Base-by-base conservation (phyloP, 2,329 filamentous ascomycete species). In the Ramularia endophylla region DNA sequence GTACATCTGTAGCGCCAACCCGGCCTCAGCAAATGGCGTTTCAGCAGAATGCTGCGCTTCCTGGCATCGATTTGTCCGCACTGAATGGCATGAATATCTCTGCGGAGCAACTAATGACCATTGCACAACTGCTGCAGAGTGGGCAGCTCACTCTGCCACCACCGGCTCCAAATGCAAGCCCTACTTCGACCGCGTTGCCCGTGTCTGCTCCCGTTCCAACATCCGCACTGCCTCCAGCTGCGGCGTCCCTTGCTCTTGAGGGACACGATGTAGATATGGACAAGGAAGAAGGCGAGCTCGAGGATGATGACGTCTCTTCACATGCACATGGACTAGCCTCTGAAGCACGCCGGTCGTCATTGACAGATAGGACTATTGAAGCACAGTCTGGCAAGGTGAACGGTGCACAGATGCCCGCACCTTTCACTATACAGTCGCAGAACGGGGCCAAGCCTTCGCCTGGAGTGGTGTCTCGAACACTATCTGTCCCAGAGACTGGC, bases 251-350 rank as follows among this genome's bases (percentile, higher is more conserved):
- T 6, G 11, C 6, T 25, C 6, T 6, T 17, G 40, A 40, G 31
- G 38, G 41, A 17, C 12, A 40, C 27, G 47, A 47, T 41, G 37
- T 61, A 36, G 60, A 70, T 33, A 61, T 62, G 40, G 72, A 75
- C 42, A 67, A 67, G 41, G 85, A 92, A 56, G 86, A 94, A 55
- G 85, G 84, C 12, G 87, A 94, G 60, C 61, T 92, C 48, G 86
- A 90, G 53, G 84, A 87, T 53, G 76, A 72, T 13, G 80, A 83
- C 52, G 71, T 74, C 36, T 38, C 47, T 17, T 49, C 6, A 11
- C 6, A 11, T 25, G 11, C 22, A 25, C 22, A 25, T 25, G 22
- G 6, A 25, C 22, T 25, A n/a, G n/a, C n/a, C n/a, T n/a, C n/a
- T n/a, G n/a, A n/a, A n/a, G 22, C 11, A 25, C 22, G 22, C n/a